Base-by-base conservation (phyloP, 2,329 filamentous ascomycete genomes). In the Talaromyces atroroseus region DNA sequence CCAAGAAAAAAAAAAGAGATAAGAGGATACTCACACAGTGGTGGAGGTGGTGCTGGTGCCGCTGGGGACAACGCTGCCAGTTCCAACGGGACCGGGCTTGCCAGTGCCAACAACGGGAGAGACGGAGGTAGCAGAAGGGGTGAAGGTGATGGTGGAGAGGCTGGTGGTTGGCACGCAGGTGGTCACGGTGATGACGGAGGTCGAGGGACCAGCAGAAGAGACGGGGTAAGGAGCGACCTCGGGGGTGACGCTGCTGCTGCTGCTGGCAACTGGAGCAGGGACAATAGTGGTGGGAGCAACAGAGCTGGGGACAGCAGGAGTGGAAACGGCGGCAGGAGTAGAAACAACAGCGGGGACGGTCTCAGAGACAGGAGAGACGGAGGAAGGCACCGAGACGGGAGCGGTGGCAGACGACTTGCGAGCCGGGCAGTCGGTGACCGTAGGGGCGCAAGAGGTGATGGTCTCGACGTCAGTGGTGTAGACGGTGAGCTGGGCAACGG, bases 371-470 rank as follows among this genome's bases (percentile, higher is more conserved):
- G 57, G 38, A 23, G 49, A 50, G 26, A 54, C 58, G 20, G 59
- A 20, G 29, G 52, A 51, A 51, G 42, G 26, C 23, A 26, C 55
- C 21, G 61, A 32, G 24, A 52, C 50, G 21, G 34, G 36, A 42
- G 58, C 26, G 18, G 56, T 36, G 38, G 26, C 6, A 8, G 46
- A 44, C 49, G 58, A 58, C 58, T 63, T 49, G 50, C 57, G 55
- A 59, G 65, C 71, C 47, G 73, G 71, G 72, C 85, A 88, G 82
- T 87, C 67, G 71, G 81, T 80, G 67, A 86, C 82, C 59, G 78
- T 77, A 50, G 82, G 75, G 58, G 73, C 78, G 78, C 82, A 85
- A 53, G 80, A 82, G 71, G 81, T 85, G 79, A 86, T 75, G 73
- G 83, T 86, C 64, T 82, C 75, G 68, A 79, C 76, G 68, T 83